Base-by-base conservation (phyloP, 129 eudicot species). In the Oenanthe sinensis region DNA sequence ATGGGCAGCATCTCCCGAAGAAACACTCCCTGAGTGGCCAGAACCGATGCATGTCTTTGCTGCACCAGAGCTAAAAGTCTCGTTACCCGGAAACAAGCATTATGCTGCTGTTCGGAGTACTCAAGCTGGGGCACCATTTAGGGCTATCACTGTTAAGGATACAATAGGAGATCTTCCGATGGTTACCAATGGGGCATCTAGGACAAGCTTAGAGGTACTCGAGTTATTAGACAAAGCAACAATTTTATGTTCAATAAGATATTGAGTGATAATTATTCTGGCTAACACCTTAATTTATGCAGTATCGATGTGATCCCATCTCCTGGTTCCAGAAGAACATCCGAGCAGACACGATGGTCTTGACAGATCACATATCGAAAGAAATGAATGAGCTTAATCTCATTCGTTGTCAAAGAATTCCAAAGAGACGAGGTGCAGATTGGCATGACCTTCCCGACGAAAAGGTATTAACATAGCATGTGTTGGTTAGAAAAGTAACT, bases 11-110 rank as follows among this genome's bases (percentile, higher is more conserved):
- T 85, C 91, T 72, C 96, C 96, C 8, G 83, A 82, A 54, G 91
- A 90, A 80, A 71, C 67, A 30, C 86, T 90, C 40, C 96, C 96
- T 0, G 91, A 87, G 30, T 90, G 96, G 96, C 96, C 96, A 50
- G 96, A 90, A 82, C 96, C 96, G 46, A 90, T 90, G 91, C 87
- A 90, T 83, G 96, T 90, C 44, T 90, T 90, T 86, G 84, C 91
- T 71, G 88, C 86, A 28, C 87, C 90, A 9, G 88, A 87, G 83
- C 77, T 90, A 52, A 90, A 83, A 82, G 79, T 90, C 37, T 74
- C 83, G n/a, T 63, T 90, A 67, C 71, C 60, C 1, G 52, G 54
- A 47, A 74, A 77, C 68, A 58, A 26, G 12, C 88, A 90, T 19
- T 90, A 87, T 83, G 86, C 96, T 76, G 96, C 96, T 69, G 91